Conservation (phyloP, 495 filamentous ascomycete genomes). For the Staphylotrichum tortipilum region DNA sequence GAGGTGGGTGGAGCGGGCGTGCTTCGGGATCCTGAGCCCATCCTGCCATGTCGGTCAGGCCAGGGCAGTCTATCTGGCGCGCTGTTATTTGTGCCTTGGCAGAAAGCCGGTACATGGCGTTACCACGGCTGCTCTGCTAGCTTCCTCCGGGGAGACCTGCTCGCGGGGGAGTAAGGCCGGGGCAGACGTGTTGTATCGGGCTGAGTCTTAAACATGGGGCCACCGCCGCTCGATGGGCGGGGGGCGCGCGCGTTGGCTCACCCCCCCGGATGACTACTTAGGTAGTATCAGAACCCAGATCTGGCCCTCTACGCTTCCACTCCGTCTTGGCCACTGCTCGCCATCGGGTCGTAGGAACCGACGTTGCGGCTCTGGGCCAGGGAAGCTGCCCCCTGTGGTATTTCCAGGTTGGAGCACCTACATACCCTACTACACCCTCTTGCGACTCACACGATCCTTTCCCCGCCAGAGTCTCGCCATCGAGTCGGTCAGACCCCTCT, state of each 20-base stretch:
- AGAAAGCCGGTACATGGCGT: conserved; percentile 11
- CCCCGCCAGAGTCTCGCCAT: background rate
- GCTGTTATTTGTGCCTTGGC: conserved; percentile 8
- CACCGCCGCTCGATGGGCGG: background rate
- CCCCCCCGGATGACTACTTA: conserved; percentile 6
- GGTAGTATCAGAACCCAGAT: conserved; percentile 10
- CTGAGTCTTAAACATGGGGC: conserved; percentile 12
- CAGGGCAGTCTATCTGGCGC: background rate
- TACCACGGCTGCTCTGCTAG: background rate
- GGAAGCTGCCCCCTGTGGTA: conserved; percentile 10
- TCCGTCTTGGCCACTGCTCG: conserved; percentile 11
- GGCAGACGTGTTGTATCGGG: background rate
- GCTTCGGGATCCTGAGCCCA: background rate
- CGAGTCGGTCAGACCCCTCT: too few species aligned
- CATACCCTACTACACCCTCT: too few species aligned
- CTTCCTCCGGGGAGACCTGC: background rate
- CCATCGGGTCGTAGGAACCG: conserved; percentile 17
- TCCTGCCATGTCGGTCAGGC: background rate
- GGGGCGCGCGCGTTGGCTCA: too few species aligned
- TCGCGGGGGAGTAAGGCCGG: background rate
- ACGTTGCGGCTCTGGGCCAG: conserved; percentile 21
- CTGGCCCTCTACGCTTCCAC: conserved; percentile 4
- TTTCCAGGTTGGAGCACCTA: background rate
- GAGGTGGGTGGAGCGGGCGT: too few species aligned
- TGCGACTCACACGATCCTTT: background rate